Evolutionary conservation across 192 early-diverging fungal genomes (phyloP), one percentile per base, ranked within the genome.

Genomic region (Lunasporangiospora selenospora): DNA sequence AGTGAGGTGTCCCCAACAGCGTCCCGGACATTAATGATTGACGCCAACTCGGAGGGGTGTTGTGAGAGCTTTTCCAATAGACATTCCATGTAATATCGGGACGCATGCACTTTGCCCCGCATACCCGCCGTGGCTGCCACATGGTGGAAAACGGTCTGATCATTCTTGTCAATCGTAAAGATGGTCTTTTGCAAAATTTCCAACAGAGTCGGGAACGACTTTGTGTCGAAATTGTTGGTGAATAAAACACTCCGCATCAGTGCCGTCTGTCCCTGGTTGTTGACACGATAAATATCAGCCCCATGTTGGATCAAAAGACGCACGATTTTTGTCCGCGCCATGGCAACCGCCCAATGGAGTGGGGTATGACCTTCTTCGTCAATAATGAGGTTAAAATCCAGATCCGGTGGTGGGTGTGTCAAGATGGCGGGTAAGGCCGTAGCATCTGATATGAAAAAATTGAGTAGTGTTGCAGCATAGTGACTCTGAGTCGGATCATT

Each of bases 361-460:
- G 92, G 82, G 1, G 94, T 93, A 71, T 99, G 96, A 5, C 94
- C 96, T 49, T 95, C 93, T 43, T 99, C 96, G 55, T 99, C 98
- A 42, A 99, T 94, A 18, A 90, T 82, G 4, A 90, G 62, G 70
- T 95, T 85, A 27, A 96, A 78, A 77, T 98, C 89, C 16, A 95
- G 76, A 41, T 97, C 89, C 0, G 75, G 16, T 6, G 85, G 84
- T 15, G 81, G 80, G 33, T 82, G 38, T 5, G 77, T 51, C 43
- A 87, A 59, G 29, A 89, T 79, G 5, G 82, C 77, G 3, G 87
- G 89, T 6, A 88, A 58, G 15, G 55, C 44, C n/a, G 43, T 41
- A 8, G 65, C 70, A 49, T 85, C 88, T 2, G 79, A 60, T 23
- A 78, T 50, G 33, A 81, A 80, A 44, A 76, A 77, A 6, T 62